Percentiles rank a stretch among this genome's conserved stretches.
Conservation (phyloP, 2,329 filamentous ascomycete species). For the Diaporthe australafricana region DNA sequence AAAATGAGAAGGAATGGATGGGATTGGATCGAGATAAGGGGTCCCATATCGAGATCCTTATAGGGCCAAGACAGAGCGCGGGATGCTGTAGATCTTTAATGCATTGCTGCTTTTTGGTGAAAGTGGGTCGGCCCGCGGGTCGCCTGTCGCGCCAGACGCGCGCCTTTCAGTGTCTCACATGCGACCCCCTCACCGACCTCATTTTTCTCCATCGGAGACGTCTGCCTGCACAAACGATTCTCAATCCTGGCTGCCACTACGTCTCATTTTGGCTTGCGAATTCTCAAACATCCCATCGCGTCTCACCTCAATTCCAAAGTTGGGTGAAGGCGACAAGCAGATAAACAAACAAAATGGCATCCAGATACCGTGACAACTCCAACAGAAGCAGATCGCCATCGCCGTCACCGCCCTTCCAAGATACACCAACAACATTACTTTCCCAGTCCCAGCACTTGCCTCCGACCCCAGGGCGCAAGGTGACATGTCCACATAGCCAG, state of each 20-base stretch:
- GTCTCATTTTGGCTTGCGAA: not conserved
- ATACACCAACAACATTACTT: slow-evolving; percentile 19
- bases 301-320: not conserved
- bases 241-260: not conserved
- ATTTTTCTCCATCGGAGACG: not conserved
- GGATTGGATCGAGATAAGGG: slow-evolving; percentile 28
- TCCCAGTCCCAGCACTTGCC: slow-evolving; percentile 22
- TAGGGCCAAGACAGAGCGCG: not conserved
- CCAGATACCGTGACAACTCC: not conserved
- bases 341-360: not conserved
- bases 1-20: not conserved
- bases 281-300: not conserved
- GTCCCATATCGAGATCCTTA: not conserved
- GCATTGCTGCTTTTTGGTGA: not conserved
- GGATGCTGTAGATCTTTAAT: not conserved
- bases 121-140: slow-evolving; percentile 25
- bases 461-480: slow-evolving; percentile 23
- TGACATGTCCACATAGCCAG: slow-evolving; percentile 30
- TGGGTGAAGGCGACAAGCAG: not conserved
- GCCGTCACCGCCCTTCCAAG: slow-evolving; percentile 28
- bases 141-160: slow-evolving; percentile 15
- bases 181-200: slow-evolving; percentile 25
- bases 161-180: slow-evolving; percentile 17
- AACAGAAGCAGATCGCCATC: slow-evolving; percentile 15
- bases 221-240: not conserved